Base-by-base conservation (phyloP, 2,329 filamentous ascomycete species). In the Escovopsis sp. region DNA sequence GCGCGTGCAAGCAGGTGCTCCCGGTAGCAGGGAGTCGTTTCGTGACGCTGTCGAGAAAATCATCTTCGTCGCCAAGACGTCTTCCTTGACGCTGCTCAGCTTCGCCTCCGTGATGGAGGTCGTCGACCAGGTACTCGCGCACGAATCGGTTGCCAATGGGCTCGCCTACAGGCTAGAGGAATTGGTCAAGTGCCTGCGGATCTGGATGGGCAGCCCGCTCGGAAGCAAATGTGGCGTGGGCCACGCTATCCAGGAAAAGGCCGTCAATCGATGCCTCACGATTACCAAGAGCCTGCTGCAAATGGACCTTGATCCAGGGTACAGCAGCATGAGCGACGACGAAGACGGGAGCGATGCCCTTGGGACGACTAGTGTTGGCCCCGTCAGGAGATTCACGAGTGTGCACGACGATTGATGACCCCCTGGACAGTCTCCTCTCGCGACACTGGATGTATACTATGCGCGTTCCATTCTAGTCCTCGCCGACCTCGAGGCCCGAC, bases 271-370 rank as follows among this genome's bases (percentile, higher is more conserved):
- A 41, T 80, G 75, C 46, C 56, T 80, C 15, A 53, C 58, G 10
- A 67, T 80, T 33, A 75, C 70, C 12, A 75, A 73, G 54, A 67
- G 61, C 40, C 61, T 74, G 33, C 67, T 77, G 7, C 74, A 75
- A 8, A 77, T 80, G 68, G 70, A 76, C 44, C 59, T 63, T 11
- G 76, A 80, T 50, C 69, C 70, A 2, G 75, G 75, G 7, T 79
- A 79, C 55, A 73, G 66, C 39, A 77, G 67, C 48, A 71, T 74
- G 65, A 70, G 65, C 45, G 72, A 74, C 36, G 61, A 61, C 40
- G 68, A 68, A 36, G 62, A 60, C 12, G 51, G 51, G 35, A 54
- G 47, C 11, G 15, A 32, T 15, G 8, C 6, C 28, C 3, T 9
- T 3, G 28, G 11, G n/a, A 34, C 15, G 3, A 15, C n/a, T 12